Base-by-base conservation (phyloP, 2,329 filamentous ascomycete genomes). In the Zymoseptoria passerinii region DNA sequence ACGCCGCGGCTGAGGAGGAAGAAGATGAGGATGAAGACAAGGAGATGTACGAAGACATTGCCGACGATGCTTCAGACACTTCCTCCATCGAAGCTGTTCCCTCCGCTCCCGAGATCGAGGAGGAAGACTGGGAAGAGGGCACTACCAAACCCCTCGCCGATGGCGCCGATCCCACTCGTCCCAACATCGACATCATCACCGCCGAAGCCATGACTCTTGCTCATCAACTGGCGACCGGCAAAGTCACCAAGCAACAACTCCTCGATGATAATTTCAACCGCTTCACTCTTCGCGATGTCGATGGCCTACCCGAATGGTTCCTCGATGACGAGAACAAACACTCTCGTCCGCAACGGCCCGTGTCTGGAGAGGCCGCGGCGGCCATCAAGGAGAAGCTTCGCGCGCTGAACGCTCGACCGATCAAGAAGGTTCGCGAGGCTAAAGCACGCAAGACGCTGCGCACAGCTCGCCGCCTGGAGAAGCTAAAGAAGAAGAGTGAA, bases 381-480 rank as follows among this genome's bases (percentile, higher is more conserved):
- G 94, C 94, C 1, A 96, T 99, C 78, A 92, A 94, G 74, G 92
- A 96, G 70, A 99, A 99, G 77, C 73, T 89, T 71, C 88, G 92
- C 29, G 92, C 94, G 0, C 83, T 95, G 67, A 97, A 99, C 72
- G 94, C 92, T 7, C 85, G 94, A 29, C 94, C 94, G 0, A 97
- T 97, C 83, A 99, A 99, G 82, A 99, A 99, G 80, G 94, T 99
- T 29, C 88, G 89, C 67, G 94, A 99, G 76, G 94, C 94, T 23
- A 92, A 95, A 76, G 92, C 92, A 40, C 83, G 94, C 60, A 99
- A 99, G 85, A 97, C 96, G 79, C 87, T 96, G 75, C 95, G 95
- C 82, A 86, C 92, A 8, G 92, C 90, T 0, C 89, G 95, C 75
- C 83, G 84, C 58, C 77, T 99, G 28, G 94, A 99, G 81, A 96